Evolutionary conservation across 208 protist species (phyloP), one percentile per base, ranked within the genome.

Genomic region (Giardia muris): DNA sequence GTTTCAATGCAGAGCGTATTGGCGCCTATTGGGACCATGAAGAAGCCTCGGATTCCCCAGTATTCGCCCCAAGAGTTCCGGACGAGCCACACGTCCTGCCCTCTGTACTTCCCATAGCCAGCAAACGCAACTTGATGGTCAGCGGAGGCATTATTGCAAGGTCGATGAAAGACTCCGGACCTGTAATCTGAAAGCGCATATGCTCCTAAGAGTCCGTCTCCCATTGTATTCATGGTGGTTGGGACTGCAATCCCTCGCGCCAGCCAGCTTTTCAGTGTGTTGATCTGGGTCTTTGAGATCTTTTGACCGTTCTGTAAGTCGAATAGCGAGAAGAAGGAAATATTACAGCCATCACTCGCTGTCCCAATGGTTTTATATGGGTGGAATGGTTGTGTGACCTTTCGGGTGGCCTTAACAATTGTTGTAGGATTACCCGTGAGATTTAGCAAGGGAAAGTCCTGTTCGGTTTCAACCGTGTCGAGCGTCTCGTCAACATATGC

Each of bases 81-180:
- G n/a, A 90, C 10, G n/a, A 47, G 0, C 87, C 87, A 90, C 2
- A 47, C 87, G 1, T 90, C 44, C 2, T 43, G 46, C n/a, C 87
- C 87, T 44, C 48, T 90, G 2, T 19, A 47, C 48, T 90, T 90
- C 48, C 87, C 87, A n/a, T 90, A 90, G 2, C 87, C 87, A 43
- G 48, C 44, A 30, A 47, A 48, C 2, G 45, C 48, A 1, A 90
- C 43, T 47, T 2, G 10, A 47, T 90, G 87, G 48, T 90, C 44
- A 48, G 1, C n/a, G 2, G n/a, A 1, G 1, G 1, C n/a, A 47
- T 22, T 4, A 22, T 2, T 47, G 44, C 87, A 90, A 2, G 42
- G 42, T 45, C 4, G 39, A 43, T 89, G 19, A 4, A 89, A 43
- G 19, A 89, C 42, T 22, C 86, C 86, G 4, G 86, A 89, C 42